Evolutionary conservation across 805 yeast species (phyloP).

Genomic region (Debaryomyces tyrocola): DNA sequence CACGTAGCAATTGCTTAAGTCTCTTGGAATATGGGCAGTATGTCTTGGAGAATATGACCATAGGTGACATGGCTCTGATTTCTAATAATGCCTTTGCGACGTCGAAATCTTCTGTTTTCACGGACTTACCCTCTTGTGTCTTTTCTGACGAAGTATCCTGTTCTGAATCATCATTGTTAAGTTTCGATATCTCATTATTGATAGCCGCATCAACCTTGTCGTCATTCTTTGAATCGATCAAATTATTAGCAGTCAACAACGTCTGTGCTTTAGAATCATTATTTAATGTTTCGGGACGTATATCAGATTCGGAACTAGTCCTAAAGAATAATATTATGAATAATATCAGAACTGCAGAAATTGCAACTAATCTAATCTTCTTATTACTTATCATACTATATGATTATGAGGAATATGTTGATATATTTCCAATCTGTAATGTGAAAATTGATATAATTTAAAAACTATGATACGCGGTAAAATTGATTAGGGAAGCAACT

Average conservation of each 20-base stretch:
- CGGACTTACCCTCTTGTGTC: constrained; percentile 6
- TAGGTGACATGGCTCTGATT: constrained; percentile 62
- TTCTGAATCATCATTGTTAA: constrained; percentile 9
- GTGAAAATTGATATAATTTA: too few relatives aligned
- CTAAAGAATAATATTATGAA: constrained; percentile 7
- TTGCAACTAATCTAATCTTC: constrained; percentile 9
- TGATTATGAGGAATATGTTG: neutral
- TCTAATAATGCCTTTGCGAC: constrained; percentile 46
- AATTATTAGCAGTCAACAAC: constrained; percentile 14
- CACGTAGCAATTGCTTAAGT: constrained; percentile 64
- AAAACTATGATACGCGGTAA: too few relatives aligned
- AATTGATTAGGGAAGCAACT: too few relatives aligned
- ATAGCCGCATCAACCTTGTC: constrained; percentile 41
- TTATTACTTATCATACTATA: constrained; percentile 9
- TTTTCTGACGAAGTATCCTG: neutral
- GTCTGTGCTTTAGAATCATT: constrained; percentile 4
- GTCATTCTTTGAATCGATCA: constrained; percentile 35
- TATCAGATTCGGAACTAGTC: constrained; percentile 1
- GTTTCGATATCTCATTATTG: constrained; percentile 34
- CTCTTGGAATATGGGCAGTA: constrained; percentile 76
- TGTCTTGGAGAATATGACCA: constrained; percentile 55
- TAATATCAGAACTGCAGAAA: constrained; percentile 7
- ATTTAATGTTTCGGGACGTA: neutral
- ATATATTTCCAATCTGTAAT: too few relatives aligned
- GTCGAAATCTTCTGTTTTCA: constrained; percentile 22